These are phyloP conservation scores for Isoetes taiwanensis DNA, from an alignment of 75 land plant genomes.

Conservation along the genomic window DNA sequence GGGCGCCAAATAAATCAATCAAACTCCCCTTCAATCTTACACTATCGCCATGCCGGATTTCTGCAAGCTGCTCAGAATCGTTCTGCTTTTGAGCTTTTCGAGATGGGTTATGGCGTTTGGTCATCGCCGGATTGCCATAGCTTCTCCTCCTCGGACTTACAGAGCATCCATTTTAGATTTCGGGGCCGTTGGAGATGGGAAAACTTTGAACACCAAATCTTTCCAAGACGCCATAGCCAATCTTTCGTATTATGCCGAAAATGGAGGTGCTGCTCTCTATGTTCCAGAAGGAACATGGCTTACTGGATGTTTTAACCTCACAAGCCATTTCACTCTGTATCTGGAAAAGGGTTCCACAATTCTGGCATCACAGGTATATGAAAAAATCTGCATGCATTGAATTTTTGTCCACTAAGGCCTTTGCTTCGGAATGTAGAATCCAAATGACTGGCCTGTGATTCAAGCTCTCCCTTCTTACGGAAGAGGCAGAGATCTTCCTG, in stretches of 20 bases:
- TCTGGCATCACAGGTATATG: constrained; percentile 38
- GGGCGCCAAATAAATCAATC: too few species aligned
- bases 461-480: not conserved
- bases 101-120: too few species aligned
- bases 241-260: constrained; percentile 13
- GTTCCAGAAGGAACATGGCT: constrained; percentile 44
- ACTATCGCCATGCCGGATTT: too few species aligned
- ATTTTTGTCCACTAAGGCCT: not conserved
- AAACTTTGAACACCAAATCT: constrained; percentile 47
- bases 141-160: too few species aligned
- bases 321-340: constrained; percentile 36
- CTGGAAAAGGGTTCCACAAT: constrained; percentile 37
- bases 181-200: constrained; percentile 65
- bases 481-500: not conserved
- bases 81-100: too few species aligned
- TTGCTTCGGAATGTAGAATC: not conserved
- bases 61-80: too few species aligned
- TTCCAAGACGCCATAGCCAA: constrained; percentile 40
- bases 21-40: too few species aligned
- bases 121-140: too few species aligned
- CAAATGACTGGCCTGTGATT: not conserved
- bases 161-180: constrained; percentile 38
- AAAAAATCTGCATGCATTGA: too few species aligned
- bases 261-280: constrained; percentile 34
- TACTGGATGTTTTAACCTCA: constrained; percentile 52